These are phyloP conservation scores for Termitomyces sp. DNA, from an alignment of 768 basidiomycete species.

Conservation along the genomic window DNA sequence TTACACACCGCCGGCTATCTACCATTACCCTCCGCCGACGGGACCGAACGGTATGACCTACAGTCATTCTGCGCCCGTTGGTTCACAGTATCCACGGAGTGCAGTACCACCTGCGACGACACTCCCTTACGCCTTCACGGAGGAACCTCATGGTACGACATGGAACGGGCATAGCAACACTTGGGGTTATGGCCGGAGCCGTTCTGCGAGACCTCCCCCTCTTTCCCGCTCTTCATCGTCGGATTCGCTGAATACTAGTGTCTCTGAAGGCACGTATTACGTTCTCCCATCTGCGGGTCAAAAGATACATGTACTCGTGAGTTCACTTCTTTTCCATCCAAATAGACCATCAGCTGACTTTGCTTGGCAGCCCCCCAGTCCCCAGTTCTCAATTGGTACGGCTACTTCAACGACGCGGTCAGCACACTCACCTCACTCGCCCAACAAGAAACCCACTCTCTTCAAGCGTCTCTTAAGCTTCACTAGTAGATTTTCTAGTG, in stretches of 20 bases:
- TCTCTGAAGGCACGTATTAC: slow-evolving; percentile 71
- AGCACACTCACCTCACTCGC: slow-evolving; percentile 39
- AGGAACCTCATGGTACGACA: slow-evolving; percentile 15
- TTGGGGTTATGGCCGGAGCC: slow-evolving; percentile 20
- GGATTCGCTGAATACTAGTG: slow-evolving; percentile 40
- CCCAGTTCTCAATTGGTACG: slow-evolving; percentile 49
- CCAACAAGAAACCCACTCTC: slow-evolving; percentile 50
- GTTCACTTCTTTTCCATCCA: slow-evolving; percentile 21
- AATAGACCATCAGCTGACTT: not conserved
- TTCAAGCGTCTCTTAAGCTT: slow-evolving; percentile 56
- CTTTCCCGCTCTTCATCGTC: slow-evolving; percentile 24
- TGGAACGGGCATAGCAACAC: slow-evolving; percentile 16
- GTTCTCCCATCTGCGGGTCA: slow-evolving; percentile 66
- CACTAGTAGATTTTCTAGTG: slow-evolving; percentile 39
- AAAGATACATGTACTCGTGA: slow-evolving; percentile 69
- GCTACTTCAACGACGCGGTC: slow-evolving; percentile 56
- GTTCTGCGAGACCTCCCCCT: slow-evolving; percentile 17
- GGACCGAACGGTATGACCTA: slow-evolving; percentile 60
- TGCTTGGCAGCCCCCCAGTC: slow-evolving; percentile 27
- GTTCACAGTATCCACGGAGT: slow-evolving; percentile 27
- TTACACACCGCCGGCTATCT: slow-evolving; percentile 57
- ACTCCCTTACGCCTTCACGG: slow-evolving; percentile 26
- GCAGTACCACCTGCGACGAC: slow-evolving; percentile 28
- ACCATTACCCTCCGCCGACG: slow-evolving; percentile 46
- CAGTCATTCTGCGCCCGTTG: slow-evolving; percentile 59